phyloP scores from a whole-genome alignment of 1,284 basidiomycete species.

The Irpex sp. region DNA sequence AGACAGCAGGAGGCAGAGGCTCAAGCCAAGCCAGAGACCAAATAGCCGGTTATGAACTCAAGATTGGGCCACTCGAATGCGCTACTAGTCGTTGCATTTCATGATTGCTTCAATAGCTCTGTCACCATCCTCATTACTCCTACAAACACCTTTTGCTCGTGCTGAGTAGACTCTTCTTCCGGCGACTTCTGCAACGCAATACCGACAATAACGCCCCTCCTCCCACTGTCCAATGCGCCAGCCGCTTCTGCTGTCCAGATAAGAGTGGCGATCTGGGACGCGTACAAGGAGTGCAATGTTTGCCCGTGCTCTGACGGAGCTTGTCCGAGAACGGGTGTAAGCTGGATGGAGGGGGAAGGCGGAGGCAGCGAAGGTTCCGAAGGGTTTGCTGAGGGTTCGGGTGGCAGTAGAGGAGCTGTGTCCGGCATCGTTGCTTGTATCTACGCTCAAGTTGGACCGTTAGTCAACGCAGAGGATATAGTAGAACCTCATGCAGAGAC shows the following conservation, averaged over 20 bases:
- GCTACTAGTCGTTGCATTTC: neutral
- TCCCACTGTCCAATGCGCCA: conserved; percentile 34
- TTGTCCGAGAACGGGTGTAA: conserved; percentile 76
- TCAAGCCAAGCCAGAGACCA: conserved; percentile 7
- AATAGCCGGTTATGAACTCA: neutral
- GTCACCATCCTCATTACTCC: conserved; percentile 66
- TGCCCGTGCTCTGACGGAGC: conserved; percentile 60
- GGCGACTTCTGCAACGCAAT: conserved; percentile 52
- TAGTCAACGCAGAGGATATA: neutral
- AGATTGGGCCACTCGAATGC: neutral
- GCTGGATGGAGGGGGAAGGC: conserved; percentile 69
- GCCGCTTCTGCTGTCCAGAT: conserved; percentile 62
- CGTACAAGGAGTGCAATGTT: conserved; percentile 79
- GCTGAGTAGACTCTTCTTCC: conserved; percentile 30
- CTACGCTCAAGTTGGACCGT: conserved; percentile 33
- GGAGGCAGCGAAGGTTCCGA: conserved; percentile 49
- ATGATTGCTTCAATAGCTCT: conserved; percentile 21
- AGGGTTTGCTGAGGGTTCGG: conserved; percentile 29
- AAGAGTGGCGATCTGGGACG: conserved; percentile 81
- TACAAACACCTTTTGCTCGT: conserved; percentile 59
- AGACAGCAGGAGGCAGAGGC: conserved; percentile 21
- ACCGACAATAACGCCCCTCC: conserved; percentile 63
- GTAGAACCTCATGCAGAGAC: neutral
- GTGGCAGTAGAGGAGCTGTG: conserved; percentile 52
- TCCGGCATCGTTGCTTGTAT: conserved; percentile 79